Evolutionary conservation across 225 moss, liverwort and hornwort species (phyloP), one percentile per base, ranked within the genome.

Genomic region (Pleurozium schreberi): DNA sequence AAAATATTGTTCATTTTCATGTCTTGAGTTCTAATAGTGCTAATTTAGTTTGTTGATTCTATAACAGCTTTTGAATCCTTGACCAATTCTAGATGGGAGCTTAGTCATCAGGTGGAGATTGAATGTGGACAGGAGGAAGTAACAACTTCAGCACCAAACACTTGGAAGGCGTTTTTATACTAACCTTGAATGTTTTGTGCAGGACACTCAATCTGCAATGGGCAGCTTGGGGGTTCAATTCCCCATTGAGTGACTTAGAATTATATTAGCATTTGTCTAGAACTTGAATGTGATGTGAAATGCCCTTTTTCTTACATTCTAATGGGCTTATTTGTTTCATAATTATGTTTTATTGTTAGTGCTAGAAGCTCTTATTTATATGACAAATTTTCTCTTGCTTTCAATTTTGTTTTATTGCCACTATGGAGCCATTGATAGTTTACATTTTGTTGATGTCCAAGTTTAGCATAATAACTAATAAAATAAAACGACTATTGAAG

Each of bases 171-270:
- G 8, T 23, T 13, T 45, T 45, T 70, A 0, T 5, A 7, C 0
- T 40, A 25, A 28, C 5, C 10, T 18, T 74, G 3, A 28, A 43
- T 28, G 1, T 31, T 47, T 18, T 45, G 6, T 14, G 31, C 12
- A 75, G 0, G 50, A 34, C 21, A 75, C 8, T 34, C 1, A 2
- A 0, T 50, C 3, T 75, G 2, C 1, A 40, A 1, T 28, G 11
- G 27, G 40, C 4, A 80, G 1, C 7, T 27, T 80, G 11, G 33
- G 19, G 8, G 4, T 75, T 0, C 12, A 50, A 75, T 20, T 49
- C 8, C 8, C 20, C 20, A 12, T 18, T n/a, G 11, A 26, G 55
- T 26, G 57, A 40, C 26, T 79, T n/a, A 57, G 4, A n/a, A 55
- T 55, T 77, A 36, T 14, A 78, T 38, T 40, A 40, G 11, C 28